phyloP scores from a whole-genome alignment of 306 rosid species.

The Corylus heterophylla region DNA sequence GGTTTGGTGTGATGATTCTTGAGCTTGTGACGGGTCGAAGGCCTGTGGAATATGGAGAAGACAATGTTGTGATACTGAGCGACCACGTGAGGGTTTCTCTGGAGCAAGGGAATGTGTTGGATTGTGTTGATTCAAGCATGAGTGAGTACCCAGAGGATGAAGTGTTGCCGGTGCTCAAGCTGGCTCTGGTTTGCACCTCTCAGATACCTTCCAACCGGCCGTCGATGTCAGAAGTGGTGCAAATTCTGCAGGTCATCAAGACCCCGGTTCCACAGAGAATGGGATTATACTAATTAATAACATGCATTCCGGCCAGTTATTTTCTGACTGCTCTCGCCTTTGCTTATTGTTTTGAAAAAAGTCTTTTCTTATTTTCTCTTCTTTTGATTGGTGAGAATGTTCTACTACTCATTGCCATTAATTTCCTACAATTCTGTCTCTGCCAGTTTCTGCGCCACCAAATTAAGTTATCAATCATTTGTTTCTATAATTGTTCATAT shows the following conservation, averaged over 20 bases:
- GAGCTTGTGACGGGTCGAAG: constrained; percentile 83
- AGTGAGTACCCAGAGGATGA: constrained; percentile 73
- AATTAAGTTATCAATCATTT: background rate
- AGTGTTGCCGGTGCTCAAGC: constrained; percentile 68
- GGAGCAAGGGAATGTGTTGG: constrained; percentile 76
- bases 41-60: constrained; percentile 86
- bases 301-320: background rate
- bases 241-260: constrained; percentile 72
- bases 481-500: background rate
- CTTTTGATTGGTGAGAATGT: background rate
- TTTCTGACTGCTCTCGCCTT: background rate
- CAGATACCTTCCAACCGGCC: constrained; percentile 86
- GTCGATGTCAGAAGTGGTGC: constrained; percentile 85
- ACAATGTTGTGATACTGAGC: constrained; percentile 66
- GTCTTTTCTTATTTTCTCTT: background rate
- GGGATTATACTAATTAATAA: constrained; percentile 49
- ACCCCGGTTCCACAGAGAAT: constrained; percentile 77
- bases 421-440: background rate
- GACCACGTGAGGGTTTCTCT: constrained; percentile 73
- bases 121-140: constrained; percentile 67
- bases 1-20: constrained; percentile 74
- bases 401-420: background rate
- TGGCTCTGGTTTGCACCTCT: constrained; percentile 79
- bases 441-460: background rate
- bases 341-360: constrained; percentile 6